Base-by-base conservation (phyloP, 139 green algal genomes). In the Chlorella vulgaris region DNA sequence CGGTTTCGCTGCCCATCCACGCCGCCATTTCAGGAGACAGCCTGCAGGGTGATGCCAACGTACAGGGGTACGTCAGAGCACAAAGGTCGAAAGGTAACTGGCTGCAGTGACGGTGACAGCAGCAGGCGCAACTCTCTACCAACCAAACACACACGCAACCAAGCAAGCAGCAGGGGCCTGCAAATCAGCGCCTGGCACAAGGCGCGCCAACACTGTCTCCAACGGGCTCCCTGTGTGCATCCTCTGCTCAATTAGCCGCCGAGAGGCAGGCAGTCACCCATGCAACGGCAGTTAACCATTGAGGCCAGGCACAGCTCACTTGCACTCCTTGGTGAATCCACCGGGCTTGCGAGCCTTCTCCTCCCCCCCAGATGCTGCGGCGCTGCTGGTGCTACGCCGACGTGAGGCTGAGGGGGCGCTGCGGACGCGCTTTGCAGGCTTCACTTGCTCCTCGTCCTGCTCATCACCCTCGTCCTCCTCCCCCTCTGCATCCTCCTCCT, bases 321-420 rank as follows among this genome's bases (percentile, higher is more conserved):
- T 74, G 65, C 88, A 50, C 31, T 78, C 68, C 81, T 91, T 92
- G 10, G 58, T 86, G 76, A 94, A 94, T 36, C 79, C 82, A 47
- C 58, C 83, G 1, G 28, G 40, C 50, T 60, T 83, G 61, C 62
- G 42, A 6, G 76, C 76, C 15, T 61, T 29, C 66, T 55, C 31
- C 50, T 65, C 31, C 28, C 19, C 62, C 61, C 63, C 36, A 38
- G 3, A 28, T 15, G 13, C 29, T 13, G 61, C 65, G n/a, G 8
- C 28, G 65, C 65, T 73, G 31, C 65, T n/a, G 24, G n/a, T 8
- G 7, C 15, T 36, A n/a, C 36, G 65, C n/a, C n/a, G 10, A 13
- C 18, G 10, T 13, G 8, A 21, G 65, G n/a, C 31, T 29, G 10
- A 21, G 31, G 31, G 65, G 65, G n/a, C 29, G 10, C 10, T 73